Evolutionary conservation across 2,329 filamentous ascomycete genomes (phyloP).

Genomic region (Colletotrichum trifolii): DNA sequence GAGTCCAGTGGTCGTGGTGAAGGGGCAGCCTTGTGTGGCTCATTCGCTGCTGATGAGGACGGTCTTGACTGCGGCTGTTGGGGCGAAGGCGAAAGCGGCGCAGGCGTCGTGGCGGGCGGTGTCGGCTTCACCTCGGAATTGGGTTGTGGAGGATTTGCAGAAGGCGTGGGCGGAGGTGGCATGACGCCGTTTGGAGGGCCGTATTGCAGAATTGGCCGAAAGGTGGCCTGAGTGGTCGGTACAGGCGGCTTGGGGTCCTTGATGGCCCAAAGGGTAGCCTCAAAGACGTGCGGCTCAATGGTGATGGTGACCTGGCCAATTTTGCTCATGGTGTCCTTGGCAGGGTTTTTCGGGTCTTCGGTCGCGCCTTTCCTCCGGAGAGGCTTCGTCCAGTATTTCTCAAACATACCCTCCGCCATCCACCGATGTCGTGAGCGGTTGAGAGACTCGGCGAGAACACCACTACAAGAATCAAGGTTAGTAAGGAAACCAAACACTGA

Average conservation of each 20-base stretch:
- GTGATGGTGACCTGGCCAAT: conserved; percentile 79
- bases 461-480: conserved; percentile 58
- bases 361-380: conserved; percentile 73
- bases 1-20: conserved; percentile 10
- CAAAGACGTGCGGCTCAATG: conserved; percentile 83
- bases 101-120: conserved; percentile 20
- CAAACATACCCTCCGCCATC: conserved; percentile 78
- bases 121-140: conserved; percentile 40
- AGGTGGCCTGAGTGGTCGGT: conserved; percentile 39
- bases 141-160: conserved; percentile 24
- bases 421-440: conserved; percentile 78
- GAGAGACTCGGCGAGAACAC: conserved; percentile 79
- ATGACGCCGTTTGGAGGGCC: conserved; percentile 72
- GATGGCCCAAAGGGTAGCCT: conserved; percentile 78
- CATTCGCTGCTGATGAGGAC: conserved; percentile 14
- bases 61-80: conserved; percentile 22
- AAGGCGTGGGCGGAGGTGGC: conserved; percentile 57
- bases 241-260: conserved; percentile 68
- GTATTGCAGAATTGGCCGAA: conserved; percentile 72
- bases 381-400: conserved; percentile 83
- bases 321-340: conserved; percentile 78
- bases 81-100: conserved; percentile 20
- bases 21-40: conserved; percentile 6
- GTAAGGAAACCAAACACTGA: neutral
- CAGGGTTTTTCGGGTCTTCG: conserved; percentile 73